Percentiles rank a stretch among this genome's conserved stretches.
phyloP scores from a whole-genome alignment of 106 monocot genomes.

The Iris macrosiphon region DNA sequence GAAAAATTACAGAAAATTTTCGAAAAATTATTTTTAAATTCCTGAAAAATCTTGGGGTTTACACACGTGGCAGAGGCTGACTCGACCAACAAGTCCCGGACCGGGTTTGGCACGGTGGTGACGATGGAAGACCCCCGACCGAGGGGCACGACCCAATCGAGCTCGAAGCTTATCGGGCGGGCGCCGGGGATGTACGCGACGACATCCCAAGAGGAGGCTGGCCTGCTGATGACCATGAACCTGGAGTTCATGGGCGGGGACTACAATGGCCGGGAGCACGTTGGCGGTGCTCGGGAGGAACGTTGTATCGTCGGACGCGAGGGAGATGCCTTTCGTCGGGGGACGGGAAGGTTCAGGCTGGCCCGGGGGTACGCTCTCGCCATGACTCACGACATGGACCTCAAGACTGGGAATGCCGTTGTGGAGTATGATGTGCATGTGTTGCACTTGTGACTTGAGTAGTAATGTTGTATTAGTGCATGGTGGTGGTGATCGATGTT shows the following conservation, averaged over 20 bases:
- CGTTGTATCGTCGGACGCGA: neutral
- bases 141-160: conserved; percentile 10
- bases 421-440: conserved; percentile 1
- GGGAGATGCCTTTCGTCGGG: conserved; percentile 12
- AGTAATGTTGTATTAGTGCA: too few relatives aligned
- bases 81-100: neutral
- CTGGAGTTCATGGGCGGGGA: neutral
- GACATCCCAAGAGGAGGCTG: conserved; percentile 18
- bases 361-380: neutral
- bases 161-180: conserved; percentile 22
- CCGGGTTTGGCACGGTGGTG: conserved; percentile 28
- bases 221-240: conserved; percentile 11
- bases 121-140: conserved; percentile 37
- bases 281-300: conserved; percentile 1
- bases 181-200: conserved; percentile 27
- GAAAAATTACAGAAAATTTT: too few relatives aligned
- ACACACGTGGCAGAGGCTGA: too few relatives aligned
- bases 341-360: neutral
- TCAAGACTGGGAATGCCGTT: neutral
- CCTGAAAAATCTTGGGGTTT: too few relatives aligned
- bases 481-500: too few relatives aligned
- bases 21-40: too few relatives aligned
- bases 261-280: conserved; percentile 4
- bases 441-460: neutral
- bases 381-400: neutral